phyloP scores from a whole-genome alignment of 2,329 filamentous ascomycete species.

The Neopestalotiopsis clavispora region DNA sequence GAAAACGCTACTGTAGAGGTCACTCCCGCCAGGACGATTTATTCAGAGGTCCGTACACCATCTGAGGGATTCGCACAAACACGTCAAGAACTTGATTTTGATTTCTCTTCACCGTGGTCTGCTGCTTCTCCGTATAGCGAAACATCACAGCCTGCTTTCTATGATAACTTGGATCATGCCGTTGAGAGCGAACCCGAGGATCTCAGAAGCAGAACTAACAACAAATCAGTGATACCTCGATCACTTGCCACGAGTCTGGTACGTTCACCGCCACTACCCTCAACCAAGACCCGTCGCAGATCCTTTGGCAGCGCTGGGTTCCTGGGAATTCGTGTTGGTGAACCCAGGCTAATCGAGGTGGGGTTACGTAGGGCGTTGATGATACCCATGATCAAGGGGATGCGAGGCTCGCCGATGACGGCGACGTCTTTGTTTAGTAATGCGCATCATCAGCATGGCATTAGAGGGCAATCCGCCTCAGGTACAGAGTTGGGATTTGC shows the following conservation, averaged over 20 bases:
- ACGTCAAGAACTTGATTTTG: slow-evolving; percentile 17
- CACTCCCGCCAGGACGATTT: neutral
- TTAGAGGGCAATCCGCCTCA: slow-evolving; percentile 4
- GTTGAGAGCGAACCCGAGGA: slow-evolving; percentile 5
- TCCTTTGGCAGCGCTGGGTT: slow-evolving; percentile 37
- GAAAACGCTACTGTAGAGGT: neutral
- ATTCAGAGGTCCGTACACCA: neutral
- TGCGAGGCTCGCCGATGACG: slow-evolving; percentile 11
- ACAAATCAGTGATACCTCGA: neutral
- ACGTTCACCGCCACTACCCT: slow-evolving; percentile 12
- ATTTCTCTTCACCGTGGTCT: slow-evolving; percentile 21
- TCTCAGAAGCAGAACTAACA: neutral
- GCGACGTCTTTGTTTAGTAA: slow-evolving; percentile 16
- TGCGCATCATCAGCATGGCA: neutral
- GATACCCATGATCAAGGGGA: slow-evolving; percentile 12
- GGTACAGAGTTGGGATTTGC: slow-evolving; percentile 13
- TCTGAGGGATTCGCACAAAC: slow-evolving; percentile 21
- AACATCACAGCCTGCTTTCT: neutral
- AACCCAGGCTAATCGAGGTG: slow-evolving; percentile 29
- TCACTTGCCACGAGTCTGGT: slow-evolving; percentile 8
- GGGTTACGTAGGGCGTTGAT: slow-evolving; percentile 28
- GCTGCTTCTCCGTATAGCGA: slow-evolving; percentile 8
- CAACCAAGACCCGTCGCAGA: slow-evolving; percentile 4
- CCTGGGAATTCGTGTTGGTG: slow-evolving; percentile 33
- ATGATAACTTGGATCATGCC: slow-evolving; percentile 7